A percentile compares a stretch with the other conserved stretches of the same genome.
Conservation (phyloP, 176 grass and related monocot genomes). For the Juncus effusus region DNA sequence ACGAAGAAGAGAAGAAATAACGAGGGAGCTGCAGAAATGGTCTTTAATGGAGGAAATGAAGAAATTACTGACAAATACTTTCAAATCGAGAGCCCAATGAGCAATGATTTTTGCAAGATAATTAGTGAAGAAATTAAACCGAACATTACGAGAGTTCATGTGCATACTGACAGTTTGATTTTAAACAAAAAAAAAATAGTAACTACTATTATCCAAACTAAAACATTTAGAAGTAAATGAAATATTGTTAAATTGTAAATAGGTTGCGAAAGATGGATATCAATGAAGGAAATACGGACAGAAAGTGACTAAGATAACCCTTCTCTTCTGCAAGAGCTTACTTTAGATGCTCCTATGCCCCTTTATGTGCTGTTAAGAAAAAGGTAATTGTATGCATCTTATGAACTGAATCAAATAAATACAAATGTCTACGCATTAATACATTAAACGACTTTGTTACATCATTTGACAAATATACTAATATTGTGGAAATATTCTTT, state of each 20-base stretch:
- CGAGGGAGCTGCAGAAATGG: background rate
- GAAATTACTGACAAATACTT: too few relatives aligned
- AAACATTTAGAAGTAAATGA: background rate
- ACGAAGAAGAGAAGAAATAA: conserved; percentile 42
- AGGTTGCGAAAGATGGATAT: conserved; percentile 79
- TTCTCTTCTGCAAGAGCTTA: conserved; percentile 80
- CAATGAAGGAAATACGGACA: conserved; percentile 98
- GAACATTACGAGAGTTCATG: conserved; percentile 36
- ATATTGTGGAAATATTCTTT: too few relatives aligned
- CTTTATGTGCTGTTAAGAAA: conserved; percentile 89
- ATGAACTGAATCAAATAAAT: background rate
- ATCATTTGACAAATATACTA: too few relatives aligned
- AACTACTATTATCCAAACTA: background rate
- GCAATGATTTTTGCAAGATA: conserved; percentile 35
- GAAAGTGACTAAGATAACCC: conserved; percentile 93
- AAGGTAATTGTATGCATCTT: conserved; percentile 70
- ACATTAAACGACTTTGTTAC: too few relatives aligned
- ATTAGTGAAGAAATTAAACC: conserved; percentile 28
- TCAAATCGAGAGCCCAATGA: too few relatives aligned
- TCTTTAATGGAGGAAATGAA: too few relatives aligned
- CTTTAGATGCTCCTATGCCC: conserved; percentile 74
- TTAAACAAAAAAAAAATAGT: background rate
- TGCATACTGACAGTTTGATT: conserved; percentile 56
- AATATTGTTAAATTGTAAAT: background rate
- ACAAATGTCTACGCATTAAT: too few relatives aligned